Percentiles rank a stretch among this genome's conserved stretches.
These are phyloP conservation scores for Solioccasus polychromus DNA, from an alignment of 768 basidiomycete species.

Conservation along the genomic window DNA sequence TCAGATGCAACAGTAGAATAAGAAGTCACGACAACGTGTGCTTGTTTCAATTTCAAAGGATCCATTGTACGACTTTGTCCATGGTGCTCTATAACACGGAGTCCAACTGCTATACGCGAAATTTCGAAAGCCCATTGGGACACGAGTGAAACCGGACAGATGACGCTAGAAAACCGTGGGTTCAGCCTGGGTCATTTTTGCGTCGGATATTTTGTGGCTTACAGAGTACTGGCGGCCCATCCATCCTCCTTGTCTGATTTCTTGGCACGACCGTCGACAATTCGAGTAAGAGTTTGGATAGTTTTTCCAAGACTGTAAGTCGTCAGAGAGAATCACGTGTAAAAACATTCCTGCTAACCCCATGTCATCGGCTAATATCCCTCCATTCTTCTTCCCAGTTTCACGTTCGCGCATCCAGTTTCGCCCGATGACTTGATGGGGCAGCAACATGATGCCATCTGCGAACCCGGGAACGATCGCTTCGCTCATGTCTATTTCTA, in stretches of 20 bases:
- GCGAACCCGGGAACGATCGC: constrained; percentile 76
- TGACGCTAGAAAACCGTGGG: constrained; percentile 66
- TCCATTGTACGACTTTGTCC: constrained; percentile 73
- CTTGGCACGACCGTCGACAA: constrained; percentile 75
- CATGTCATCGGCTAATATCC: constrained; percentile 92
- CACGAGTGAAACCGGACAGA: constrained; percentile 85
- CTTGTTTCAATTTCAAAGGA: constrained; percentile 46
- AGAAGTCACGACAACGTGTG: constrained; percentile 82
- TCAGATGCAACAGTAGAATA: constrained; percentile 85
- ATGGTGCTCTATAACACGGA: constrained; percentile 81
- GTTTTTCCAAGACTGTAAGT: constrained; percentile 74
- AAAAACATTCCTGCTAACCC: constrained; percentile 46
- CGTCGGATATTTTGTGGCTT: constrained; percentile 21
- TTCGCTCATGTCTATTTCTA: constrained; percentile 56
- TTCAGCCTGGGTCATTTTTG: too few relatives aligned
- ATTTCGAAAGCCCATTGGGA: constrained; percentile 91
- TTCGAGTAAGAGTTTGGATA: constrained; percentile 84
- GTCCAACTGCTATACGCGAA: constrained; percentile 58
- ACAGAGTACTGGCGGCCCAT: constrained; percentile 72
- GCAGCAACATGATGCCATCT: constrained; percentile 65
- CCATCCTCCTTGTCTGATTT: constrained; percentile 70
- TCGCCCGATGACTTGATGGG: constrained; percentile 86
- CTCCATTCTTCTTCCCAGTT: constrained; percentile 72
- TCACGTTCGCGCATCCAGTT: constrained; percentile 89
- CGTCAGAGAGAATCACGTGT: constrained; percentile 4